These are phyloP conservation scores for Cymodocea nodosa DNA, from an alignment of 116 monocot genomes.

Conservation along the genomic window DNA sequence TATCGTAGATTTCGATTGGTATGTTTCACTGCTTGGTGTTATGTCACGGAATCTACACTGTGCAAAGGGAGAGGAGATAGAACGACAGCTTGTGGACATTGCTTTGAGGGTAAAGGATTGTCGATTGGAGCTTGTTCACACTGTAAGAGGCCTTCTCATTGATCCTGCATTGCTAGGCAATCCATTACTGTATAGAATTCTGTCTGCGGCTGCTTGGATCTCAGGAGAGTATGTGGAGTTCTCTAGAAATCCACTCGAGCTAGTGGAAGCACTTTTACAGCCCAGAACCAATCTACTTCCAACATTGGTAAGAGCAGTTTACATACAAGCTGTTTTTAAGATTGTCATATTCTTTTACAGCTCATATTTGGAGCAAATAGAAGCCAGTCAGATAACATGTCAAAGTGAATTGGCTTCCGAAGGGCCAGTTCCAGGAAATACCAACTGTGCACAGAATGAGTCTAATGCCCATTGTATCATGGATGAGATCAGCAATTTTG, in stretches of 20 bases:
- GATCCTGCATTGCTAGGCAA: slow-evolving; percentile 82
- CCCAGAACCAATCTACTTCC: slow-evolving; percentile 65
- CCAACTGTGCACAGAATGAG: background rate
- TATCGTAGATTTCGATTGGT: slow-evolving; percentile 89
- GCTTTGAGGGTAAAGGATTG: slow-evolving; percentile 73
- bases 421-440: background rate
- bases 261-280: slow-evolving; percentile 78
- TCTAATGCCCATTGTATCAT: background rate
- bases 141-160: slow-evolving; percentile 64
- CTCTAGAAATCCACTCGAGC: slow-evolving; percentile 62
- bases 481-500: slow-evolving; percentile 9
- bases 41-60: slow-evolving; percentile 68
- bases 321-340: slow-evolving; percentile 81
- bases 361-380: slow-evolving; percentile 30
- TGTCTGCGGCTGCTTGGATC: slow-evolving; percentile 75
- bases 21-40: slow-evolving; percentile 57
- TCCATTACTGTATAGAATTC: slow-evolving; percentile 38
- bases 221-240: slow-evolving; percentile 81
- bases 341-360: slow-evolving; percentile 41
- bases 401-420: background rate
- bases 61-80: slow-evolving; percentile 62
- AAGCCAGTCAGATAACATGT: slow-evolving; percentile 3
- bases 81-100: slow-evolving; percentile 75
- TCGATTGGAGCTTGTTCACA: slow-evolving; percentile 61
- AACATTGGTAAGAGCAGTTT: slow-evolving; percentile 54